These are phyloP conservation scores for Craterostigma plantagineum DNA, from an alignment of 257 asterid species.

Conservation along the genomic window DNA sequence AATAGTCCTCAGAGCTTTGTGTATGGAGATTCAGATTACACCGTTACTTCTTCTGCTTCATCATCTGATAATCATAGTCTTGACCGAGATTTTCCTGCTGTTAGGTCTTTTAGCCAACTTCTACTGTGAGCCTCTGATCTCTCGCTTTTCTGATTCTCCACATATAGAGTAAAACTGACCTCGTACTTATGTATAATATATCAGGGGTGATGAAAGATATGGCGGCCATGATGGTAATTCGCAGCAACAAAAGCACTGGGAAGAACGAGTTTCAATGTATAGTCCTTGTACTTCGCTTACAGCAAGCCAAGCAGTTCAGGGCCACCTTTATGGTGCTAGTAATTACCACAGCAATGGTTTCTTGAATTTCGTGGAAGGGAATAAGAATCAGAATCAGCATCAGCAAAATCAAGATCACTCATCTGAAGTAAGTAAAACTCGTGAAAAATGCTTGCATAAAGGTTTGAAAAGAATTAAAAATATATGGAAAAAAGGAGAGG, in stretches of 20 bases:
- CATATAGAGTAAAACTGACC: too few species aligned
- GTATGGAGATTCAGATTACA: background rate
- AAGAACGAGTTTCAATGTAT: conserved; percentile 26
- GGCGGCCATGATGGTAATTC: conserved; percentile 18
- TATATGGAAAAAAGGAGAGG: too few species aligned
- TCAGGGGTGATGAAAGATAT: conserved; percentile 16
- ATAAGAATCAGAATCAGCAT: conserved; percentile 8
- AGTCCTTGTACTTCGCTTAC: conserved; percentile 15
- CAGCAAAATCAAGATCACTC: conserved; percentile 24
- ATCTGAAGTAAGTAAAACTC: conserved; percentile 27
- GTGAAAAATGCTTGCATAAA: too few species aligned
- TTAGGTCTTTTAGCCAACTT: conserved; percentile 57
- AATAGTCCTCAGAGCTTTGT: conserved; percentile 1
- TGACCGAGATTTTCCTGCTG: conserved; percentile 29
- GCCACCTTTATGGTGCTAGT: conserved; percentile 5
- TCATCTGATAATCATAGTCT: conserved; percentile 7
- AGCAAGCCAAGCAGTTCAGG: too few species aligned
- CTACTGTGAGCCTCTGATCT: conserved; percentile 33
- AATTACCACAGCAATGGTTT: conserved; percentile 24
- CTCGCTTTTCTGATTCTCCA: too few species aligned
- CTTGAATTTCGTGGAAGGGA: conserved; percentile 32
- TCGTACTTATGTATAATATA: too few species aligned
- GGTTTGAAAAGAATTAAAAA: too few species aligned
- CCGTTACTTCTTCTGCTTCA: background rate
- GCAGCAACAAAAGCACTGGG: conserved; percentile 44